Conservation (phyloP, 177 flowering plant species). For the Vitis hybrid region DNA sequence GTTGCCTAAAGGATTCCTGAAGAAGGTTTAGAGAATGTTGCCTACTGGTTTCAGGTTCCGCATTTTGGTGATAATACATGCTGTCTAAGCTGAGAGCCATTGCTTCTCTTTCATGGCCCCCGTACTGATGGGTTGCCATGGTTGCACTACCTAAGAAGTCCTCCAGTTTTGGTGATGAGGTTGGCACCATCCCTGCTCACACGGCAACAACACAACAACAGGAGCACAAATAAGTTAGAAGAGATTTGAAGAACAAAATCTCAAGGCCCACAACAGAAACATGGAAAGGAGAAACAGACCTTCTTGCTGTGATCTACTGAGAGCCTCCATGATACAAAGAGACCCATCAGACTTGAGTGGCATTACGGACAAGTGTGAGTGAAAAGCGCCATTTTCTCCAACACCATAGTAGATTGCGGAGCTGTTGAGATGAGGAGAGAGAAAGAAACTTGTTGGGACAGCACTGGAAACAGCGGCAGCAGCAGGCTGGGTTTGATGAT, state of each 20-base stretch:
- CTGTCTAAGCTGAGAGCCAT: slow-evolving; percentile 61
- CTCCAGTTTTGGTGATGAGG: slow-evolving; percentile 65
- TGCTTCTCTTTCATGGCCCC: slow-evolving; percentile 34
- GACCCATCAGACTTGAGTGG: slow-evolving; percentile 96
- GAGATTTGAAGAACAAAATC: background rate
- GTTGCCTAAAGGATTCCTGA: slow-evolving; percentile 30
- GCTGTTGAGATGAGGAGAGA: slow-evolving; percentile 39
- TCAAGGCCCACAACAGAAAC: background rate
- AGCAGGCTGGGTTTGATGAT: slow-evolving; percentile 35
- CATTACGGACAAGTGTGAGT: slow-evolving; percentile 69
- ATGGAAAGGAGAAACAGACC: slow-evolving; percentile 31
- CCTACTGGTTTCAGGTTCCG: slow-evolving; percentile 21
- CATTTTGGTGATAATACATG: slow-evolving; percentile 40
- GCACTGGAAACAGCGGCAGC: slow-evolving; percentile 25
- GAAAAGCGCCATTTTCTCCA: slow-evolving; percentile 41
- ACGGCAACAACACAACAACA: background rate
- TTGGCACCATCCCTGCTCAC: slow-evolving; percentile 42
- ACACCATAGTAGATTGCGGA: slow-evolving; percentile 48
- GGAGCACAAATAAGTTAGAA: slow-evolving; percentile 2
- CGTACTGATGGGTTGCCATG: slow-evolving; percentile 32
- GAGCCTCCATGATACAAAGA: slow-evolving; percentile 88
- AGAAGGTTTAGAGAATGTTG: slow-evolving; percentile 25
- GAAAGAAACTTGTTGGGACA: slow-evolving; percentile 43
- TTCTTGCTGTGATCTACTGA: slow-evolving; percentile 58
- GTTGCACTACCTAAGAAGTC: slow-evolving; percentile 64